A percentile compares a stretch with the other conserved stretches of the same genome.
These are phyloP conservation scores for Clathrus columnatus DNA, from an alignment of 768 basidiomycete species.

Conservation along the genomic window DNA sequence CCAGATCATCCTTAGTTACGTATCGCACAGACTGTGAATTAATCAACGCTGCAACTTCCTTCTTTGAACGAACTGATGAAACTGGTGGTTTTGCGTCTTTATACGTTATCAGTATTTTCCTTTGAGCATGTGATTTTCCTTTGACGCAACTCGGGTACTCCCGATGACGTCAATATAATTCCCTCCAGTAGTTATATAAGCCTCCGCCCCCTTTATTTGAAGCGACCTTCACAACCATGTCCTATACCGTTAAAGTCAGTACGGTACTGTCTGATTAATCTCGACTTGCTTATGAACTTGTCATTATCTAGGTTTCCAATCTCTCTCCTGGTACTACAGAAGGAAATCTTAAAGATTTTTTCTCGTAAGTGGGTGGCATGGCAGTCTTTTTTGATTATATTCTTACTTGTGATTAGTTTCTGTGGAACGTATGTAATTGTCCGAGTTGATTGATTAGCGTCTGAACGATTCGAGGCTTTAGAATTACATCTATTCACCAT, in stretches of 20 bases:
- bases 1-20: no score
- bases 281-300: not conserved
- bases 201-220: conserved; percentile 9
- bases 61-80: no score
- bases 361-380: conserved; percentile 45
- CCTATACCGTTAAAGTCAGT: conserved; percentile 39
- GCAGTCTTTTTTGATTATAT: conserved; percentile 7
- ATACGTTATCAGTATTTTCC: no score
- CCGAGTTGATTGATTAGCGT: conserved; percentile 6
- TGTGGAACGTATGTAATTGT: conserved; percentile 67
- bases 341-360: conserved; percentile 67
- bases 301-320: conserved; percentile 49
- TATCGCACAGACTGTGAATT: no score
- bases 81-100: no score
- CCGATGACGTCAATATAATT: no score
- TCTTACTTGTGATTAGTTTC: conserved; percentile 41
- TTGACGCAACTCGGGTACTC: no score
- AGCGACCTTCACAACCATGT: conserved; percentile 30
- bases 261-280: not conserved
- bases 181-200: no score
- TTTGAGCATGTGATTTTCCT: no score
- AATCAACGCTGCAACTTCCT: no score
- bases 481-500: conserved; percentile 62
- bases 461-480: conserved; percentile 20
- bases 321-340: conserved; percentile 61